phyloP scores from a whole-genome alignment of 768 basidiomycete genomes.

The Trametes cubensis region DNA sequence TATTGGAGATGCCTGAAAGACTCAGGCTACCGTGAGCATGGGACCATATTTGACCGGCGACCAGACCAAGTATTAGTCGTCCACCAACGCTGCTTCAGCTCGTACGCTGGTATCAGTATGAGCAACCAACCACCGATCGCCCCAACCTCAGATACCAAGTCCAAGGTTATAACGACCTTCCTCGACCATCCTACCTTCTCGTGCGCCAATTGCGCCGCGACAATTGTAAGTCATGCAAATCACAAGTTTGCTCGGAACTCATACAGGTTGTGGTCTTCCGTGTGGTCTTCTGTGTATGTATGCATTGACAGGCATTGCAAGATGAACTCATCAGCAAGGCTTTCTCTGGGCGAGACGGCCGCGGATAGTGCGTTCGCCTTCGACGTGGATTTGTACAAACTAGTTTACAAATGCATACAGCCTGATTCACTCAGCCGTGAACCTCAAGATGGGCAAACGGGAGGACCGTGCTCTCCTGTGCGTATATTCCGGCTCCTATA shows the following conservation, averaged over 20 bases:
- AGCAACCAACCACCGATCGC: conserved; percentile 10
- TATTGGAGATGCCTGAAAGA: no score
- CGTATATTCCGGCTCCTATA: conserved; percentile 12
- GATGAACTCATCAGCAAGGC: conserved; percentile 86
- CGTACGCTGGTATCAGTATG: neutral
- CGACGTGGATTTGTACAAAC: neutral
- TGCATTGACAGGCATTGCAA: conserved; percentile 60
- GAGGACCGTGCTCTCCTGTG: conserved; percentile 79
- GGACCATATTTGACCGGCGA: no score
- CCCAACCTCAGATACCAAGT: conserved; percentile 47
- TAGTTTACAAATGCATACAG: conserved; percentile 39
- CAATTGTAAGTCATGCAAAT: conserved; percentile 48
- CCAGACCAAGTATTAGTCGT: no score
- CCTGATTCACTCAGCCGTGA: conserved; percentile 76
- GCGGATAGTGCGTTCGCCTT: conserved; percentile 65
- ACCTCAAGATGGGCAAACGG: conserved; percentile 70
- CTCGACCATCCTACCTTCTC: conserved; percentile 68
- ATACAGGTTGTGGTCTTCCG: neutral
- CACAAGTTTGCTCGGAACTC: no score
- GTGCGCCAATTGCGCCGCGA: conserved; percentile 69
- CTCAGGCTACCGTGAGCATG: no score
- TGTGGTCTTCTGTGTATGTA: neutral
- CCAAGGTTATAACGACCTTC: conserved; percentile 64
- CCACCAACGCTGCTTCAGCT: neutral
- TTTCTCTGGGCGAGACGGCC: conserved; percentile 81